phyloP scores from a whole-genome alignment of 2,329 filamentous ascomycete genomes.

The Myriosclerotinia curreyana region DNA sequence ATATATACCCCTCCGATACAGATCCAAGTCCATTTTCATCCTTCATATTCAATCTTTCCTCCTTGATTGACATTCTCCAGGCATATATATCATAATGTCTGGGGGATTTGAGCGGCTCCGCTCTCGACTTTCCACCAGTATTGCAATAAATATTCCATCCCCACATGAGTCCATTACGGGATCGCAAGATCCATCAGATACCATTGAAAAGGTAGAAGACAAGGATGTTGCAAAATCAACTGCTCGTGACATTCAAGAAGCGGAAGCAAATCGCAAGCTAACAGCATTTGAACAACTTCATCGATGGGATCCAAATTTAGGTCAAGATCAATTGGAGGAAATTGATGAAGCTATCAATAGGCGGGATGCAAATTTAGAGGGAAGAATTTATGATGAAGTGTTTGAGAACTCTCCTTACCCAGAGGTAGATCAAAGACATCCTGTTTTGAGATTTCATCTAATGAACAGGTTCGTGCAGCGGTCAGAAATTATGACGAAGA shows the following conservation, averaged over 20 bases:
- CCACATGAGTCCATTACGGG: neutral
- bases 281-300: constrained; percentile 25
- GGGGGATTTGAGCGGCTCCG: neutral
- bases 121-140: neutral
- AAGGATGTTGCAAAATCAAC: constrained; percentile 21
- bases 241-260: constrained; percentile 21
- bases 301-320: constrained; percentile 28
- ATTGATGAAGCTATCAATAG: constrained; percentile 27
- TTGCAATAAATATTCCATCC: neutral
- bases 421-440: constrained; percentile 11
- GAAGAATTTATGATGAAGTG: constrained; percentile 24
- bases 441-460: neutral
- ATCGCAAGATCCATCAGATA: neutral
- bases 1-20: neutral
- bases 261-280: constrained; percentile 25
- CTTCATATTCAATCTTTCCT: neutral
- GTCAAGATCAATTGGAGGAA: constrained; percentile 23
- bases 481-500: constrained; percentile 52
- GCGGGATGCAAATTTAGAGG: constrained; percentile 23
- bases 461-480: constrained; percentile 25
- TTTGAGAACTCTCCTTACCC: constrained; percentile 29
- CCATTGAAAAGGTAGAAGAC: constrained; percentile 2
- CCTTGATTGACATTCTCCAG: neutral
- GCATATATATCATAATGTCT: constrained; percentile 4
- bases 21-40: neutral